Base-by-base conservation (phyloP, 495 filamentous ascomycete genomes). In the Corynascus novoguineensis region DNA sequence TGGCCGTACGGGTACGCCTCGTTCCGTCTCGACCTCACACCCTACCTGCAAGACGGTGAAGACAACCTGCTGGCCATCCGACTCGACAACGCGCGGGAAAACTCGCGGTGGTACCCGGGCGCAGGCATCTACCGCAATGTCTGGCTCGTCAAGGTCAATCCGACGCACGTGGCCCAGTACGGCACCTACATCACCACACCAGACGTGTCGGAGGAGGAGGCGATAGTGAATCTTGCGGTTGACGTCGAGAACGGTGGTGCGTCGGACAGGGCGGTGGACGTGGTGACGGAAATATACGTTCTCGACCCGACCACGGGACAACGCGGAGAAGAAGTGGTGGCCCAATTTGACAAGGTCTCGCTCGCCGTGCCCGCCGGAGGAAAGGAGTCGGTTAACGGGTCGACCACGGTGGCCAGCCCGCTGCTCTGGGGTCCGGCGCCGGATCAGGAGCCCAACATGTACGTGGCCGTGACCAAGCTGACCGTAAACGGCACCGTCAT, bases 1-100 rank as follows among this genome's bases (percentile, higher is more conserved):
- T 80, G 76, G 77, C 78, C 78, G 1, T 79, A 72, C 47, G 75
- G 73, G 0, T 80, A 79, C 44, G 70, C 68, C 31, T 77, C 73
- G 11, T 80, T 74, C 54, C 74, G 76, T 0, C 59, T 80, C 9
- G 74, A 79, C 53, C 65, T 80, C n/a, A 80, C 76, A 0, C 70
- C 65, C 12, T 75, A 74, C 34, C 53, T 71, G 7, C 68, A 70
- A 38, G 41, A 50, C 14, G 50, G 37, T 10, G 75, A 70, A 7
- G 66, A 68, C 34, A 78, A 80, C 51, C 42, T 65, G 15, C 51
- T 79, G 5, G 76, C 76, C n/a, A 72, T 80, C 40, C 69, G 78
- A 11, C 55, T 80, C 4, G 76, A 80, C 37, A 77, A 79, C 50
- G 62, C 71, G 2, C 8, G 71, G 1, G 68, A 72, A 15, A 71